These are phyloP conservation scores for Pilatotrama ljubarskyi DNA, from an alignment of 768 basidiomycete genomes.

Conservation along the genomic window DNA sequence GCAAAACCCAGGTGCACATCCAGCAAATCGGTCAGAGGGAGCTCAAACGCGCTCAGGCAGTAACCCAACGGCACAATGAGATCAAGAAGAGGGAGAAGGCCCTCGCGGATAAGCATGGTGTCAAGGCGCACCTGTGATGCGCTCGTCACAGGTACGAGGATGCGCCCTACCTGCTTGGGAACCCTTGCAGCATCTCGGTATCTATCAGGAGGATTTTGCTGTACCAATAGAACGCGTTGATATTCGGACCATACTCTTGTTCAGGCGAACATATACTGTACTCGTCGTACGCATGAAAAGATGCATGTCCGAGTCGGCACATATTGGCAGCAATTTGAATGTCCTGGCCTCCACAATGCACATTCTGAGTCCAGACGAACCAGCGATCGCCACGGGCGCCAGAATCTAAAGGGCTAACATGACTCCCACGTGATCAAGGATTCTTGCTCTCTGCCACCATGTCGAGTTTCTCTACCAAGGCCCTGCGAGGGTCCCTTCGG, in stretches of 20 bases:
- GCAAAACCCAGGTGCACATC: slow-evolving; percentile 71
- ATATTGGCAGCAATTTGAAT: too few relatives aligned
- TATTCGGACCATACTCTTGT: background rate
- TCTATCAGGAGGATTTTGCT: background rate
- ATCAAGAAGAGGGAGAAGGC: slow-evolving; percentile 61
- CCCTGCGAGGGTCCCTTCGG: slow-evolving; percentile 17
- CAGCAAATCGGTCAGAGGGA: slow-evolving; percentile 94
- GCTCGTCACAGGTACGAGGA: too few relatives aligned
- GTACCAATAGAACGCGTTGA: background rate
- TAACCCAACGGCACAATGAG: slow-evolving; percentile 56
- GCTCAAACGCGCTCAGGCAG: slow-evolving; percentile 68
- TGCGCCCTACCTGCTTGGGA: too few relatives aligned
- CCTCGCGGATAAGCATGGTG: slow-evolving; percentile 57
- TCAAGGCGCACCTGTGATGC: slow-evolving; percentile 58
- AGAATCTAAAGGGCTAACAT: background rate
- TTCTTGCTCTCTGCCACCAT: slow-evolving; percentile 20
- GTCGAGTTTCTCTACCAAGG: slow-evolving; percentile 12
- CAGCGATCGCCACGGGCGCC: background rate
- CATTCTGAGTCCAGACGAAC: background rate
- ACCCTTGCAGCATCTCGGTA: background rate
- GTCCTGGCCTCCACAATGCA: too few relatives aligned
- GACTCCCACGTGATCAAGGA: slow-evolving; percentile 16
- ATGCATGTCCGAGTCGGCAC: too few relatives aligned
- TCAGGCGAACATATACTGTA: too few relatives aligned
- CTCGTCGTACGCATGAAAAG: too few relatives aligned